Base-by-base conservation (phyloP, 768 basidiomycete genomes). In the Serendipita vermifera region DNA sequence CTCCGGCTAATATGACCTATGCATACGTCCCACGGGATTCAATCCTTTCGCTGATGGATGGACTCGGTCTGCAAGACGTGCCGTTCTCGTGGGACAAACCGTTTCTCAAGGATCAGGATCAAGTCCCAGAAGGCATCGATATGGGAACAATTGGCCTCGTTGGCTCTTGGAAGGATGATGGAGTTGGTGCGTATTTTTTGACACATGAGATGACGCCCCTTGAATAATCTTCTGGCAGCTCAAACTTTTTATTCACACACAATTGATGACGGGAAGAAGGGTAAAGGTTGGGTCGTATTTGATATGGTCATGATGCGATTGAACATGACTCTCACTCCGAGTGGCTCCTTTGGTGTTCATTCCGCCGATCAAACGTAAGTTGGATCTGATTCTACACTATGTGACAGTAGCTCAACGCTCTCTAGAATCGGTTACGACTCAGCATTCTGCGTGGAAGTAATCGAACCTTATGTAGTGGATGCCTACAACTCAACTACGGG, bases 391-490 rank as follows among this genome's bases (percentile, higher is more conserved):
- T n/a, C n/a, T n/a, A n/a, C 22, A 24, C 24, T 13, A 9, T 36
- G 35, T 36, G 9, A 9, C 9, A 9, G 9, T 36, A n/a, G 9
- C 35, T 36, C 35, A 36, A 36, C 9, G n/a, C n/a, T 39, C 20
- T 39, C 26, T 7, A 57, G 55, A 57, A 66, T 75, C 29, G 73
- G 73, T 2, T 70, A 68, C 31, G 73, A 75, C 53, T 68, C 70
- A 7, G 69, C 65, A 0, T 65, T 72, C 24, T 75, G 73, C 55
- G 57, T 73, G 5, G 65, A 72, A 59, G 55, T 71, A 1, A 71
- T 72, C 32, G 72, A 75, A 51, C 72, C 72, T 1, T 75, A 70
- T 68, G 59, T 75, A 15, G 57, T 73, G 4, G 71, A 73, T 38
- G 63, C 68, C 3, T 71, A 67, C 55, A 71, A 72, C 29, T 41